Conservation (phyloP, 768 basidiomycete species). For the Podaxis sp. region DNA sequence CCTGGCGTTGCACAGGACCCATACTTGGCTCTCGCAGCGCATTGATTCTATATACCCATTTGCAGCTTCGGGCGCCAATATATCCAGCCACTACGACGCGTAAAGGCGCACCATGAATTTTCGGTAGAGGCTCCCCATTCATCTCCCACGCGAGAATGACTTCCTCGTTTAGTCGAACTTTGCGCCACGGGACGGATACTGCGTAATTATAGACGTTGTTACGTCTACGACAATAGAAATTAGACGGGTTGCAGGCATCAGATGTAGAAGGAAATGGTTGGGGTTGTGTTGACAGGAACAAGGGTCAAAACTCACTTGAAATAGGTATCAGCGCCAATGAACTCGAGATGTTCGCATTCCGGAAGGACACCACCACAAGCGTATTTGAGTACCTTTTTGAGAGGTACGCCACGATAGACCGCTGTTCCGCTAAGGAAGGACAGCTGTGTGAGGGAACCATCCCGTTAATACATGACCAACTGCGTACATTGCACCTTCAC, state of each 20-base stretch:
- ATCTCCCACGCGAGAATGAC: constrained; percentile 56
- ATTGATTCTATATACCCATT: constrained; percentile 56
- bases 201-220: constrained; percentile 38
- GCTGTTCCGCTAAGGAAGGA: constrained; percentile 42
- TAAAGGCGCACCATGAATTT: constrained; percentile 51
- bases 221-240: constrained; percentile 24
- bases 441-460: neutral
- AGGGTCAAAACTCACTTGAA: constrained; percentile 39
- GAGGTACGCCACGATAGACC: constrained; percentile 50
- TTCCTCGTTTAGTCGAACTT: constrained; percentile 46
- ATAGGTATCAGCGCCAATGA: constrained; percentile 58
- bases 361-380: constrained; percentile 51
- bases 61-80: constrained; percentile 54
- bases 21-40: constrained; percentile 46
- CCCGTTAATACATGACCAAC: neutral
- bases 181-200: constrained; percentile 50
- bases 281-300: neutral
- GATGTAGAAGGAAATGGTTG: neutral
- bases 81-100: constrained; percentile 52
- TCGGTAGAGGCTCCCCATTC: constrained; percentile 48
- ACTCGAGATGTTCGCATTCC: constrained; percentile 51
- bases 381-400: constrained; percentile 53
- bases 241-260: neutral
- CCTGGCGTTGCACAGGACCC: constrained; percentile 53
- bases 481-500: constrained; percentile 49